Evolutionary conservation across 2,329 filamentous ascomycete genomes (phyloP), one percentile per base, ranked within the genome.

Genomic region (Verticillium dahliae): DNA sequence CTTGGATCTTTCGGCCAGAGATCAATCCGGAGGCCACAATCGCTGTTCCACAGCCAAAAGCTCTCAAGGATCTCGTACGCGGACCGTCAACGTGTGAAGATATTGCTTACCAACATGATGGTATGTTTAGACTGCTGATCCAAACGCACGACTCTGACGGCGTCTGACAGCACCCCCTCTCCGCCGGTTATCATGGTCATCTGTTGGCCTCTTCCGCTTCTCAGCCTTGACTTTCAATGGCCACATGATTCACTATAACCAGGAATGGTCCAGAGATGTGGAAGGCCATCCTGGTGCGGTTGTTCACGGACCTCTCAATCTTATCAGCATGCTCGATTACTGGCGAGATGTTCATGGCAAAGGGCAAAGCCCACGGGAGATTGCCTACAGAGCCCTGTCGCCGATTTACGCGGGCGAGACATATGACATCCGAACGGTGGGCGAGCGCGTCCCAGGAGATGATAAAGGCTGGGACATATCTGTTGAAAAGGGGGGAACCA

Each of bases 171-270:
- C 57, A 2, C 66, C 64, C 45, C 69, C 69, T 0, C 54, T 64
- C 0, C 69, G 78, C 10, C 69, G 71, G 14, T 60, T 80, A 4
- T 67, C 68, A 22, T 81, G 78, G 79, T 82, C 81, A 0, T 73
- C 78, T 0, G 75, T 77, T 0, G 78, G 76, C 1, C 81, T 96
- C 1, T 96, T 95, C 74, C 85, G 90, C 18, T 96, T 92, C 78
- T 92, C 89, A 0, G 91, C 91, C 0, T 77, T 96, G 50, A 96
- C 91, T 0, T 92, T 92, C 78, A 96, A 96, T 70, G 90, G 86
- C 0, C 92, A 96, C 73, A 87, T 86, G 66, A 96, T 96, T 60
- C 92, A 96, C 73, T 88, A 94, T 67, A 90, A 92, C 69, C 81
- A 83, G 31, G 70, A 79, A 13, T 94, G 90, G 78, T 85, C 85